Conservation (phyloP, 2,329 filamentous ascomycete species). For the Penicillium sp. region DNA sequence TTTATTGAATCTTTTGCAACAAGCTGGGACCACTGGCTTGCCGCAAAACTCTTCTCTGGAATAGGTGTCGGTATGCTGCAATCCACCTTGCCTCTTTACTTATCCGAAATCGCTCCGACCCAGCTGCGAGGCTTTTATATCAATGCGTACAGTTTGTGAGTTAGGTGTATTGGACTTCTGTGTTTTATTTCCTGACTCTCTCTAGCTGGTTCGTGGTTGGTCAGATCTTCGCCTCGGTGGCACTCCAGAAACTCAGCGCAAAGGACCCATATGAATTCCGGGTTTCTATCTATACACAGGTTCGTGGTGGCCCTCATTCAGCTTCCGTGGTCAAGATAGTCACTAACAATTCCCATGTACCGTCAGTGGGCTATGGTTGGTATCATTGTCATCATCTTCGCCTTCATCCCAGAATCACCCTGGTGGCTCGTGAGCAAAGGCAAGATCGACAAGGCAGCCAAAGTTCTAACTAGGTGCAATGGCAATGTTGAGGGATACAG, state of each 20-base stretch:
- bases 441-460: constrained; percentile 33
- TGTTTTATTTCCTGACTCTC: background rate
- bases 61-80: constrained; percentile 48
- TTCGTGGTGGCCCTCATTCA: constrained; percentile 8
- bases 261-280: constrained; percentile 37
- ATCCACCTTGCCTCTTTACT: constrained; percentile 44
- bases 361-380: constrained; percentile 48
- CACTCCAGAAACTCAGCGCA: constrained; percentile 39
- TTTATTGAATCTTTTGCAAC: constrained; percentile 41
- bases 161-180: background rate
- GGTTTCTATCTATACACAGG: constrained; percentile 47
- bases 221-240: constrained; percentile 46
- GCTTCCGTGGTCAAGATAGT: background rate
- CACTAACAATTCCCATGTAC: background rate
- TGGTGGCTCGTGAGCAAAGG: constrained; percentile 42
- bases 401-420: constrained; percentile 39
- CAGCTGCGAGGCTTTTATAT: constrained; percentile 44
- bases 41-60: constrained; percentile 37
- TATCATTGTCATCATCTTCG: constrained; percentile 41
- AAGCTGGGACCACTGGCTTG: constrained; percentile 45
- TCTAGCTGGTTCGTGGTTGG: constrained; percentile 47
- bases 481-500: constrained; percentile 34
- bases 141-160: constrained; percentile 44
- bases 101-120: constrained; percentile 45
- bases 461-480: constrained; percentile 32